phyloP scores from a whole-genome alignment of 805 yeast species.

The Myxozyma sirexii region DNA sequence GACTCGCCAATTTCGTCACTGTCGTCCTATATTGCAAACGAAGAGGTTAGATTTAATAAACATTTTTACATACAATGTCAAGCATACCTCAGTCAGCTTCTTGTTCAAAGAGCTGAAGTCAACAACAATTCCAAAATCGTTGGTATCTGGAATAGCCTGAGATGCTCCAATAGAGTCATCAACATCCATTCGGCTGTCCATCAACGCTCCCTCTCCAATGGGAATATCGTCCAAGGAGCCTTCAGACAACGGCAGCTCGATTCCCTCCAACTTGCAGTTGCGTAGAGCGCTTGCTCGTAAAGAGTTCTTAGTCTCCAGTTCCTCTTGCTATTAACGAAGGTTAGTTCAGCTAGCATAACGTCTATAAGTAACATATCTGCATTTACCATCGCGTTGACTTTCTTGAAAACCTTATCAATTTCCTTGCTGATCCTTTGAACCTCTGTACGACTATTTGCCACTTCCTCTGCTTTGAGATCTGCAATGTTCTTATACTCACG shows the following conservation, averaged over 20 bases:
- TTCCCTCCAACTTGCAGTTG: conserved; percentile 73
- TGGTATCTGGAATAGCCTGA: conserved; percentile 9
- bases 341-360: not conserved
- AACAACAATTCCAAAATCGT: conserved; percentile 48
- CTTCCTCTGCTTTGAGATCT: conserved; percentile 20
- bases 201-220: conserved; percentile 51
- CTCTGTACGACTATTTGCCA: conserved; percentile 21
- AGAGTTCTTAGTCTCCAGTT: conserved; percentile 34
- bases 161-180: conserved; percentile 38
- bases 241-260: conserved; percentile 61
- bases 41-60: conserved; percentile 42
- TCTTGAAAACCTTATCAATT: conserved; percentile 11
- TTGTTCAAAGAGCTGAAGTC: conserved; percentile 56
- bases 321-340: conserved; percentile 26
- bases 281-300: conserved; percentile 64
- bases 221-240: conserved; percentile 67
- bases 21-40: conserved; percentile 23
- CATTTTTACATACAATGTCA: conserved; percentile 2
- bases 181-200: conserved; percentile 41
- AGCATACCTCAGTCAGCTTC: conserved; percentile 48
- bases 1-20: conserved; percentile 36
- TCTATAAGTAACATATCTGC: not conserved
- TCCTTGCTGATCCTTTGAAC: conserved; percentile 19
- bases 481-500: conserved; percentile 27
- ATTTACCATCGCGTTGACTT: conserved; percentile 18